Conservation (phyloP, 805 yeast species). For the Metschnikowia borealis region DNA sequence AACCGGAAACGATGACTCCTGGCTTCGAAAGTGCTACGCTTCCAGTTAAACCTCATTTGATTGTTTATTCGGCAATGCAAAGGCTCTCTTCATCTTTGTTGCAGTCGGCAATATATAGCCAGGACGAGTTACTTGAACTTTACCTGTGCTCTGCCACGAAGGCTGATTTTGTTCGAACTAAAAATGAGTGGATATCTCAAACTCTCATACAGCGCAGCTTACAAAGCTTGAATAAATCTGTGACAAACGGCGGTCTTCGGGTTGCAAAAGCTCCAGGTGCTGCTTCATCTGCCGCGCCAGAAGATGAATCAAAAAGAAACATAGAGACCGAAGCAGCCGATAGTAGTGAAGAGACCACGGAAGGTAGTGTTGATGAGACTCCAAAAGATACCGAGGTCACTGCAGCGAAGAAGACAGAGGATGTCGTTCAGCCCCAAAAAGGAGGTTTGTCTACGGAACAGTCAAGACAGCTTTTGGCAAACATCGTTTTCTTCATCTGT, state of each 20-base stretch:
- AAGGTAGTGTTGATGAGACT: no score
- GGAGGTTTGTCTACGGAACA: slow-evolving; percentile 1
- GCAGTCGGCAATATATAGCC: slow-evolving; percentile 6
- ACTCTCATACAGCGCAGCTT: not conserved
- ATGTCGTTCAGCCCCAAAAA: not conserved
- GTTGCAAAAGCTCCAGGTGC: not conserved
- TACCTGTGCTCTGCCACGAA: slow-evolving; percentile 20
- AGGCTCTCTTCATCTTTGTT: slow-evolving; percentile 9
- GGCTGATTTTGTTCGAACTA: slow-evolving; percentile 20
- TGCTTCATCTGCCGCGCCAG: not conserved
- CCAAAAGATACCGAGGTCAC: not conserved
- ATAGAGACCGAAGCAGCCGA: not conserved
- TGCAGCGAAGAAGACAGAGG: not conserved
- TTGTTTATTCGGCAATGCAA: slow-evolving; percentile 10
- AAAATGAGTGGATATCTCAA: slow-evolving; percentile 29
- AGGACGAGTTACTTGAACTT: slow-evolving; percentile 17
- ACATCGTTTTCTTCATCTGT: slow-evolving; percentile 22
- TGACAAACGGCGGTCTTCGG: not conserved
- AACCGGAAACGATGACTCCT: not conserved
- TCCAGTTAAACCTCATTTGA: slow-evolving; percentile 14
- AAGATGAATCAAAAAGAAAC: not conserved
- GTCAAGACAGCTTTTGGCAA: slow-evolving; percentile 18
- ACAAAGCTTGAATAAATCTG: not conserved
- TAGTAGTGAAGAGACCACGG: not conserved
- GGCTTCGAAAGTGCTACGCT: slow-evolving; percentile 8